Conservation (phyloP, 257 asterid species). For the Eucommia ulmoides region DNA sequence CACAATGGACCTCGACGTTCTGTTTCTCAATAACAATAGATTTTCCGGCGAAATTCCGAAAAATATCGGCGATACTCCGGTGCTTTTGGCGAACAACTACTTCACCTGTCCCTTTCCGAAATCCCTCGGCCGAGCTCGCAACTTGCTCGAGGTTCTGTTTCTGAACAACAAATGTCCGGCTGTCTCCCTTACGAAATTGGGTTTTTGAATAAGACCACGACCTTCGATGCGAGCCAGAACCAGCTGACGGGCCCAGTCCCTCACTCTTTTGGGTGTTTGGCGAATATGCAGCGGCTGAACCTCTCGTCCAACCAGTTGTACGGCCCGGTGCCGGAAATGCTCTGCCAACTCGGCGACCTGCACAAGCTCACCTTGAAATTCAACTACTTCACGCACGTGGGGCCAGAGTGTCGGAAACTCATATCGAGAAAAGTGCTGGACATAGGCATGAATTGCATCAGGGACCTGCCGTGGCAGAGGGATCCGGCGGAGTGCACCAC, state of each 20-base stretch:
- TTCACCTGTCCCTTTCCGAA: slow-evolving; percentile 40
- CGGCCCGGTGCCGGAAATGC: slow-evolving; percentile 46
- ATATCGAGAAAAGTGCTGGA: slow-evolving; percentile 28
- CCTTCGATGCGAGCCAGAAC: slow-evolving; percentile 46
- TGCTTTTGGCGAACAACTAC: slow-evolving; percentile 34
- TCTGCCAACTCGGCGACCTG: slow-evolving; percentile 29
- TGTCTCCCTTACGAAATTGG: slow-evolving; percentile 65
- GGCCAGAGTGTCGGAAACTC: slow-evolving; percentile 44
- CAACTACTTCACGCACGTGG: slow-evolving; percentile 54
- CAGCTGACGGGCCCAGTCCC: slow-evolving; percentile 56
- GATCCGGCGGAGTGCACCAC: slow-evolving; percentile 19
- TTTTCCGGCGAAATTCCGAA: slow-evolving; percentile 34
- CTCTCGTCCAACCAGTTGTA: slow-evolving; percentile 28
- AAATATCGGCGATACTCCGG: slow-evolving; percentile 30
- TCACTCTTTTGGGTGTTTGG: slow-evolving; percentile 43
- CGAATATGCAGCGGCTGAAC: slow-evolving; percentile 17
- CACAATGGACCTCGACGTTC: slow-evolving; percentile 44
- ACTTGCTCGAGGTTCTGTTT: slow-evolving; percentile 28
- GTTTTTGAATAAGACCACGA: slow-evolving; percentile 12
- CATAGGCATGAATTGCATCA: slow-evolving; percentile 39
- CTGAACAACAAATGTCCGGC: slow-evolving; percentile 38
- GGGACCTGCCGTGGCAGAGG: slow-evolving; percentile 42
- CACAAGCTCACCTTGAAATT: slow-evolving; percentile 16
- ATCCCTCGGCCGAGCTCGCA: slow-evolving; percentile 32
- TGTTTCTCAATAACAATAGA: slow-evolving; percentile 52